Evolutionary conservation across 306 rosid species (phyloP).

Genomic region (Acacia confusa): DNA sequence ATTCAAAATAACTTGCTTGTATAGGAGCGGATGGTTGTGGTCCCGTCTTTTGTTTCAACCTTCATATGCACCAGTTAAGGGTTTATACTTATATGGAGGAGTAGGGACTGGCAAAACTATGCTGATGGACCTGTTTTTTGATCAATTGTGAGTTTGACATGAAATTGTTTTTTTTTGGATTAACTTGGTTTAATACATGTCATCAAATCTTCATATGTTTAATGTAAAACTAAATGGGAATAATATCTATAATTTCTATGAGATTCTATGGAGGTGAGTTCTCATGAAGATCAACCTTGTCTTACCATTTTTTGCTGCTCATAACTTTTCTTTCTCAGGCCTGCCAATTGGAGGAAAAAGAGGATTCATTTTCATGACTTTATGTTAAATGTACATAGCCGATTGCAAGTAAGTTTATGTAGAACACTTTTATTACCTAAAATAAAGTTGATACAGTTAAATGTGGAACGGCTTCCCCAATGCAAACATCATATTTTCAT

Average conservation of each 20-base stretch:
- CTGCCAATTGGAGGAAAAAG: constrained; percentile 79
- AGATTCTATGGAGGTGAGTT: constrained; percentile 24
- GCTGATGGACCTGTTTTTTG: constrained; percentile 93
- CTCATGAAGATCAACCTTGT: constrained; percentile 27
- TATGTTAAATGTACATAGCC: constrained; percentile 89
- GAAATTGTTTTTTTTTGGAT: constrained; percentile 16
- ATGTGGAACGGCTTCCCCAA: constrained; percentile 10
- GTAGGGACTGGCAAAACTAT: constrained; percentile 99
- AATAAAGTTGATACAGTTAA: not conserved
- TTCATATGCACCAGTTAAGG: constrained; percentile 77
- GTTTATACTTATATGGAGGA: constrained; percentile 95
- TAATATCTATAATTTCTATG: constrained; percentile 18
- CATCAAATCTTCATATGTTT: constrained; percentile 25
- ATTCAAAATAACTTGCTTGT: constrained; percentile 16
- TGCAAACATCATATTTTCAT: constrained; percentile 29
- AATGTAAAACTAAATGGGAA: constrained; percentile 1
- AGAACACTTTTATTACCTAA: constrained; percentile 16
- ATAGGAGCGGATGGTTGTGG: constrained; percentile 95
- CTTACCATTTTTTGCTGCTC: not conserved
- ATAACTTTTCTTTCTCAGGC: constrained; percentile 50
- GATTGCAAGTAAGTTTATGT: constrained; percentile 71
- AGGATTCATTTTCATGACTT: constrained; percentile 98
- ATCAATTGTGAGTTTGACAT: constrained; percentile 78
- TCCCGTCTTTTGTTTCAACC: constrained; percentile 87
- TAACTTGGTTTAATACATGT: constrained; percentile 7